These are phyloP conservation scores for Blastobotrys attinorum DNA, from an alignment of 805 yeast genomes.

Conservation along the genomic window DNA sequence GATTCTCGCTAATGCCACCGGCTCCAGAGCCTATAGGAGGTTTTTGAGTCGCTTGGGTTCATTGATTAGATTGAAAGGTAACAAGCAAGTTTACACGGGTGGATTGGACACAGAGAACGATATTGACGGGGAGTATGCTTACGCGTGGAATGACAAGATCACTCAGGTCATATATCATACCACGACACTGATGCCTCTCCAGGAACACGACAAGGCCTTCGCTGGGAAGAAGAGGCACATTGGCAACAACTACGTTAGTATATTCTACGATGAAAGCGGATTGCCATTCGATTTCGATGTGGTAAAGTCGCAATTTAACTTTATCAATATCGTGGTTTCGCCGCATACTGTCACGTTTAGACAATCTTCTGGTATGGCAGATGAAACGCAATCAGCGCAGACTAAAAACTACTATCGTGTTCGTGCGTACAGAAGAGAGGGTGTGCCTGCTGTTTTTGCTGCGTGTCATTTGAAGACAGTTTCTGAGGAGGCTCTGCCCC, in stretches of 20 bases:
- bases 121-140: constrained; percentile 67
- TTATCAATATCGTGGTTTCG: constrained; percentile 67
- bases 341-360: constrained; percentile 40
- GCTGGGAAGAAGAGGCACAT: constrained; percentile 72
- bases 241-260: constrained; percentile 77
- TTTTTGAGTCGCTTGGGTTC: constrained; percentile 56
- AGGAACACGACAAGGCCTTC: constrained; percentile 34
- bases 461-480: constrained; percentile 69
- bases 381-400: constrained; percentile 3
- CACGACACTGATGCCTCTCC: constrained; percentile 72
- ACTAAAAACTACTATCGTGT: constrained; percentile 41
- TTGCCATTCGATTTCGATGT: constrained; percentile 59
- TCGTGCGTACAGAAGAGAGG: constrained; percentile 53
- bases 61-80: constrained; percentile 48
- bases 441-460: constrained; percentile 70
- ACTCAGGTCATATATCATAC: constrained; percentile 71
- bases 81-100: constrained; percentile 55
- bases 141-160: constrained; percentile 63
- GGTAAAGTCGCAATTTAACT: constrained; percentile 73
- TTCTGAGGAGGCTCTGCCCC: constrained; percentile 49
- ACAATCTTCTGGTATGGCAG: constrained; percentile 8
- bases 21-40: constrained; percentile 53
- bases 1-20: constrained; percentile 54
- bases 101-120: constrained; percentile 69
- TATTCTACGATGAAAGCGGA: constrained; percentile 73